A percentile compares a stretch with the other conserved stretches of the same genome.
phyloP scores from a whole-genome alignment of 2,329 filamentous ascomycete species.

The Pseudopyrenochaeta lycopersici region DNA sequence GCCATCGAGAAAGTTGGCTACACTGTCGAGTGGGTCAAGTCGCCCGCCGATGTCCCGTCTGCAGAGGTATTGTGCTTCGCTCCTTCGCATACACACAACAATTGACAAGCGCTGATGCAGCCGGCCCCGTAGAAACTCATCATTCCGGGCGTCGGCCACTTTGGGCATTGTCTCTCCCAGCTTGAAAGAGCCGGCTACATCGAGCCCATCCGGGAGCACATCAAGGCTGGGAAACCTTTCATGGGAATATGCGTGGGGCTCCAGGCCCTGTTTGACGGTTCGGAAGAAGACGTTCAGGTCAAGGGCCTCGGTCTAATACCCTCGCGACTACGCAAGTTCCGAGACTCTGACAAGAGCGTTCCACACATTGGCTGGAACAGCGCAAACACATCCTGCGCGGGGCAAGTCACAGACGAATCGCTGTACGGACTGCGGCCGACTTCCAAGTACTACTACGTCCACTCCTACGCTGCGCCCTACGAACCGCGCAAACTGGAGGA shows the following conservation, averaged over 20 bases:
- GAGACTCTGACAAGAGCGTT: conserved; percentile 83
- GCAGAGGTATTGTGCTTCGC: conserved; percentile 72
- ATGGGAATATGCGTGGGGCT: conserved; percentile 97
- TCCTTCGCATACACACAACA: conserved; percentile 14
- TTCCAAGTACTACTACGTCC: conserved; percentile 99
- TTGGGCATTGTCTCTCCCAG: conserved; percentile 92
- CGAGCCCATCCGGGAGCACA: conserved; percentile 82
- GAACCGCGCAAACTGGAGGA: conserved; percentile 75
- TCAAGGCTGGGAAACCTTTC: conserved; percentile 91
- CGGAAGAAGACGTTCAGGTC: conserved; percentile 77
- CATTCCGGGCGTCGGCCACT: conserved; percentile 95
- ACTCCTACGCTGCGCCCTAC: conserved; percentile 90
- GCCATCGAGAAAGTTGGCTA: conserved; percentile 97
- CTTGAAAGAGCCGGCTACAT: conserved; percentile 83
- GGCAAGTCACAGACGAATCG: conserved; percentile 56
- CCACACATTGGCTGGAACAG: conserved; percentile 99
- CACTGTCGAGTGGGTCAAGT: conserved; percentile 88
- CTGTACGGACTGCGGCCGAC: conserved; percentile 81
- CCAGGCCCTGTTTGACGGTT: conserved; percentile 88
- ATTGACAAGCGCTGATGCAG: conserved; percentile 49
- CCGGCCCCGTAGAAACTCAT: conserved; percentile 77
- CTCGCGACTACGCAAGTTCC: conserved; percentile 76
- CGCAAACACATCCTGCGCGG: conserved; percentile 68
- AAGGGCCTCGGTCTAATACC: conserved; percentile 80
- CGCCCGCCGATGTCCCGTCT: conserved; percentile 81